These are phyloP conservation scores for Ustulina deusta DNA, from an alignment of 2,329 filamentous ascomycete species.

Conservation along the genomic window DNA sequence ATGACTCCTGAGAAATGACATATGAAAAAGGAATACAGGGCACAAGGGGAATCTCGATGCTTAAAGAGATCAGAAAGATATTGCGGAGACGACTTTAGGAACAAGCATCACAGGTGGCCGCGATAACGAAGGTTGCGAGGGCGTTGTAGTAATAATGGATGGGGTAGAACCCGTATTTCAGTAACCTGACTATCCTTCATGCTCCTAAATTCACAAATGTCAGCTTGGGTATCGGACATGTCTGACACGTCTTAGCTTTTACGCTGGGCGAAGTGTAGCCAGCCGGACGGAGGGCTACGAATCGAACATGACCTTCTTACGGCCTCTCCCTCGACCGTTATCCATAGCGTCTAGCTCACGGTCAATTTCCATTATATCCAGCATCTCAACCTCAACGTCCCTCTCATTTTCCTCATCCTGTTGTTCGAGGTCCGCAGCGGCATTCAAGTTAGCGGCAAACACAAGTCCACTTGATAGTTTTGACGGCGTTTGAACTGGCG, in stretches of 20 bases:
- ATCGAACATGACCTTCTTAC: constrained; percentile 66
- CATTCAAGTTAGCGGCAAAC: constrained; percentile 64
- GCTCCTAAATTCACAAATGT: constrained; percentile 31
- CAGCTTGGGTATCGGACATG: constrained; percentile 41
- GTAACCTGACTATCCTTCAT: constrained; percentile 12
- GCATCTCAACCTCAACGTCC: constrained; percentile 70
- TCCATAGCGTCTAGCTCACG: constrained; percentile 69
- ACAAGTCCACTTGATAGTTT: constrained; percentile 57
- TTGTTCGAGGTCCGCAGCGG: constrained; percentile 64
- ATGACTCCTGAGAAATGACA: constrained; percentile 7
- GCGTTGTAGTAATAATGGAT: not conserved
- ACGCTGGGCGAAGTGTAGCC: constrained; percentile 11
- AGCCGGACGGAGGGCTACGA: constrained; percentile 46
- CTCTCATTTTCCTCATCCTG: constrained; percentile 58
- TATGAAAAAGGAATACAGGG: constrained; percentile 15
- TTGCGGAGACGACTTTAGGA: not conserved
- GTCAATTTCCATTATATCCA: constrained; percentile 75
- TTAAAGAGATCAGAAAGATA: not conserved
- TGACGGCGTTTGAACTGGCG: constrained; percentile 40
- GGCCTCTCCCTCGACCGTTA: constrained; percentile 59
- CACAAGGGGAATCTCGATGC: constrained; percentile 3
- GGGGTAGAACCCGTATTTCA: constrained; percentile 13
- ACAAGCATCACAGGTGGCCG: not conserved
- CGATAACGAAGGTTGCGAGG: not conserved
- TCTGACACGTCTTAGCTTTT: constrained; percentile 15